Conservation (phyloP, 495 filamentous ascomycete species). For the Penicillium arizonense region DNA sequence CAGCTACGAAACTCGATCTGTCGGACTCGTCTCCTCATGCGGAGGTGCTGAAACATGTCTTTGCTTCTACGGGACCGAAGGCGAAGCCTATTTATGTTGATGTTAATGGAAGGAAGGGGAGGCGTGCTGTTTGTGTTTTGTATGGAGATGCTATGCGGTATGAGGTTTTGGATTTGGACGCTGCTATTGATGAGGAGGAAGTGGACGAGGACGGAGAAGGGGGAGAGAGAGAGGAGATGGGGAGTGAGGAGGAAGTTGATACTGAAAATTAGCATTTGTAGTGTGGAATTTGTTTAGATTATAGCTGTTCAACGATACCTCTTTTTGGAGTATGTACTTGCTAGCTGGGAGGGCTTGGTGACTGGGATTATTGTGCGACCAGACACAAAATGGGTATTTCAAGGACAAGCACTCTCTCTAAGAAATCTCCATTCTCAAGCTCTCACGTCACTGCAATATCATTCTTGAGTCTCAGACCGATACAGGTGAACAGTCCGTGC, state of each 20-base stretch:
- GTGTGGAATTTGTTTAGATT: not conserved
- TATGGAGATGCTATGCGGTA: constrained; percentile 55
- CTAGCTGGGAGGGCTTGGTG: constrained; percentile 13
- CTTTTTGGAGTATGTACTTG: constrained; percentile 3
- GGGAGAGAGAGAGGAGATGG: constrained; percentile 14
- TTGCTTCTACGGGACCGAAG: constrained; percentile 34
- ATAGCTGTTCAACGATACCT: too few species aligned
- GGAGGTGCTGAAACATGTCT: constrained; percentile 31
- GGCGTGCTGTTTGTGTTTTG: constrained; percentile 55
- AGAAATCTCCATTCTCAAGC: too few species aligned
- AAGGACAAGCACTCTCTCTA: too few species aligned
- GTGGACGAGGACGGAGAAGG: constrained; percentile 24
- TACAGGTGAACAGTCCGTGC: too few species aligned
- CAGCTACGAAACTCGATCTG: constrained; percentile 23
- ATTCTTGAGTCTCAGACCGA: too few species aligned
- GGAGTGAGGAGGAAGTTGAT: constrained; percentile 1
- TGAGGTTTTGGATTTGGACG: constrained; percentile 57
- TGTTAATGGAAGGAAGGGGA: constrained; percentile 53
- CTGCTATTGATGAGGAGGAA: constrained; percentile 33
- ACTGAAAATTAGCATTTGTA: not conserved
- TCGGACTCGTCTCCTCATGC: constrained; percentile 8
- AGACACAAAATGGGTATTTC: too few species aligned
- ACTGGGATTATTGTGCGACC: too few species aligned
- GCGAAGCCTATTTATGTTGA: constrained; percentile 46
- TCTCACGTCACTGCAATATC: too few species aligned